A percentile compares a stretch with the other conserved stretches of the same genome.
These are phyloP conservation scores for Amoeboradix gromovi DNA, from an alignment of 371 early-diverging fungal genomes.

Conservation along the genomic window DNA sequence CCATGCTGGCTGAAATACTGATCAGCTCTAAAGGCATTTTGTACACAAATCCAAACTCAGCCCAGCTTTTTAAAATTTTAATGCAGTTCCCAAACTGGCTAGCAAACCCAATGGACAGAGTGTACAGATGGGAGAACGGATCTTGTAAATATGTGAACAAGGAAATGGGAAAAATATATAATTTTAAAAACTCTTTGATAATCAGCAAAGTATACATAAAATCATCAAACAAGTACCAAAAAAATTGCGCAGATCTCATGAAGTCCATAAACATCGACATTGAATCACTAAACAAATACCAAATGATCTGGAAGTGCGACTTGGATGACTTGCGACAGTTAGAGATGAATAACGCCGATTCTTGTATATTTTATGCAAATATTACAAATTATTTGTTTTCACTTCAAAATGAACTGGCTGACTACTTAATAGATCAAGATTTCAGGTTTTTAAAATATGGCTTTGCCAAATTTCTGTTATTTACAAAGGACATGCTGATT, in stretches of 20 bases:
- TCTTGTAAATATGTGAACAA: not conserved
- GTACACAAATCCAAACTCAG: not conserved
- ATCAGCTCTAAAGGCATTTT: not conserved
- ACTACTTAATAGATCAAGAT: not conserved
- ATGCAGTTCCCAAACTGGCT: not conserved
- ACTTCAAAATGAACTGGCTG: not conserved
- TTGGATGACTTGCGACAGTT: not conserved
- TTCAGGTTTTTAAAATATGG: not conserved
- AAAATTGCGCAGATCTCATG: not conserved
- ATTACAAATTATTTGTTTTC: not conserved
- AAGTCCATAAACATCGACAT: not conserved
- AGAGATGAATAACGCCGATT: not conserved
- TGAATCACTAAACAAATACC: not conserved
- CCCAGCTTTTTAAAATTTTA: not conserved
- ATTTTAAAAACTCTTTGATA: not conserved
- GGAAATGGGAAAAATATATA: not conserved
- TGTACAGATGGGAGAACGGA: not conserved
- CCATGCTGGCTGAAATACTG: not conserved
- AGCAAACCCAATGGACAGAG: not conserved
- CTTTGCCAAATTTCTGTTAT: not conserved
- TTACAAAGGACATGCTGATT: not conserved
- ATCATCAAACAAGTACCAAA: not conserved
- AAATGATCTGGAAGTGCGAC: not conserved
- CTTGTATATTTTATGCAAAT: not conserved
- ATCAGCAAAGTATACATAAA: not conserved